Base-by-base conservation (phyloP, 2,329 filamentous ascomycete species). In the Epichloe bromicola region DNA sequence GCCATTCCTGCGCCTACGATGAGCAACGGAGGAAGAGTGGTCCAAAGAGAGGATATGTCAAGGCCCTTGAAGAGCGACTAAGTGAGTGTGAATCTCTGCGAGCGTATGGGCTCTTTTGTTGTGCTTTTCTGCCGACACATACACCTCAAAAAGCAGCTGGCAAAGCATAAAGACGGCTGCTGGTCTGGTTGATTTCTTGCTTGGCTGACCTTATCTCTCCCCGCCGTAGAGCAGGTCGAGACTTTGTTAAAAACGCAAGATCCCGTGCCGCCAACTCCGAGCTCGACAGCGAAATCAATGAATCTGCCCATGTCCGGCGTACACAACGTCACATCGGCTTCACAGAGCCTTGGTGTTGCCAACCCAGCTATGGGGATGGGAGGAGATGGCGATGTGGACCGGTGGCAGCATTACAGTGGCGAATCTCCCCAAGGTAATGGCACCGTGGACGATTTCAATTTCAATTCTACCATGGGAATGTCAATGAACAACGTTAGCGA, bases 11-110 rank as follows among this genome's bases (percentile, higher is more conserved):
- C 70, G 83, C 86, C 54, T 95, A 95, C 64, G 89, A 95, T 63
- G 89, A 95, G 70, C 85, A 91, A 60, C 80, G 90, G 64, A 87
- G 88, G 70, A 95, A 95, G 79, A 95, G 89, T 65, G 90, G 90
- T 3, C 90, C 90, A 2, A 95, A 95, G 73, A 79, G 90, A 64
- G 90, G 90, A 60, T 95, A 96, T 65, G 90, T 95, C 55, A 95
- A 95, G 73, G 85, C 89, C 53, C 70, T 97, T 59, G 93, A 97
- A 68, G 90, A 94, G 65, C 80, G 93, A 65, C 71, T 98, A 62
- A 90, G 89, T 95, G 75, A 71, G 85, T 46, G 39, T 2, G 40
- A 34, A 3, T 41, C n/a, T 38, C 23, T 30, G 20, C 12, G 12
- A 44, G 12, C 0, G 5, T n/a, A 12, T 44, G 30, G 8, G 10